A percentile compares a stretch with the other conserved stretches of the same genome.
Conservation (phyloP, 2,329 filamentous ascomycete genomes). For the Cladophialophora chaetospira region DNA sequence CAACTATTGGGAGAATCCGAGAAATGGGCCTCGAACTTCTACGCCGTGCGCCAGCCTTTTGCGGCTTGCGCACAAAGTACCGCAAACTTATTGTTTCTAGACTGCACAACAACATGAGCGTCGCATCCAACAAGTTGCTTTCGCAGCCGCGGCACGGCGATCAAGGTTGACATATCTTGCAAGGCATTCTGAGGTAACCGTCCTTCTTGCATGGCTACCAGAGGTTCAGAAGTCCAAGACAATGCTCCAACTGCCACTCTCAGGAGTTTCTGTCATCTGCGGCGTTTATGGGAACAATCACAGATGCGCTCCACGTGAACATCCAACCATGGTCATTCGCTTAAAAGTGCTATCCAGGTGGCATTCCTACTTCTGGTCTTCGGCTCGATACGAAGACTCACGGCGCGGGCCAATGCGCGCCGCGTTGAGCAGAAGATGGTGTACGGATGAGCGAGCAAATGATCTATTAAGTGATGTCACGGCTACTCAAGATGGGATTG, state of each 20-base stretch:
- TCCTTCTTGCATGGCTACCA: no score
- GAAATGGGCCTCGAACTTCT: no score
- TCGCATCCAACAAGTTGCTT: no score
- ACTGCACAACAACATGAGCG: no score
- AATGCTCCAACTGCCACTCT: not conserved
- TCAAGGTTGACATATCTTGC: no score
- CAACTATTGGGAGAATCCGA: no score
- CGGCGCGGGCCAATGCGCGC: conserved; percentile 5
- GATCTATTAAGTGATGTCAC: conserved; percentile 4
- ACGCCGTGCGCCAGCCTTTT: no score
- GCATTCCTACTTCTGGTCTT: not conserved
- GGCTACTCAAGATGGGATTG: conserved; percentile 2
- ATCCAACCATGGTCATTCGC: conserved; percentile 1
- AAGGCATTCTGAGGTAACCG: no score
- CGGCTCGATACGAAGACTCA: conserved; percentile 4
- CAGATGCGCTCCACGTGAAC: not conserved
- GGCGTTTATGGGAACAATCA: conserved; percentile 14
- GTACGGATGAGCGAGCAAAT: not conserved
- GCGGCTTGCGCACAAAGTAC: no score
- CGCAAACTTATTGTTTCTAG: no score
- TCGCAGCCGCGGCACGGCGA: no score
- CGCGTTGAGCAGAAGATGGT: not conserved
- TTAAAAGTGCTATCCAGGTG: not conserved
- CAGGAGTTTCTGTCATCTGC: not conserved
- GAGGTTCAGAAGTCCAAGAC: not conserved